These are phyloP conservation scores for Penicillium coprophilum DNA, from an alignment of 495 filamentous ascomycete species.

Conservation along the genomic window DNA sequence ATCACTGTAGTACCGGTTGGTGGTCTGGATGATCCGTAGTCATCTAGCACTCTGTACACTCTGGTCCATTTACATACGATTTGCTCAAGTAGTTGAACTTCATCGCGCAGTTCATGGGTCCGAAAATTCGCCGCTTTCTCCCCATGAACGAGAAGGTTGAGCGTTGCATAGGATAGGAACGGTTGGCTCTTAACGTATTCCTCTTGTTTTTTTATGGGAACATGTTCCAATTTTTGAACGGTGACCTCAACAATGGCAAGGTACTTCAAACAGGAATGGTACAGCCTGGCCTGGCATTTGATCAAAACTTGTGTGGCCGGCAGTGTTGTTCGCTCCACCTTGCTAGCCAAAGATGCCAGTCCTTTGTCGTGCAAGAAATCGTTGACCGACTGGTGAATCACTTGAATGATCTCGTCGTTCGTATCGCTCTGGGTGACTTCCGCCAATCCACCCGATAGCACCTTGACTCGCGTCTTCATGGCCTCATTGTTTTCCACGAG, in stretches of 20 bases:
- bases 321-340: too few species aligned
- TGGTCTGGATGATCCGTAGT: too few species aligned
- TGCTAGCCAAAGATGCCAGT: conserved; percentile 20
- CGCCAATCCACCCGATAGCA: conserved; percentile 18
- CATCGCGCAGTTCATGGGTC: background rate
- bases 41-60: background rate
- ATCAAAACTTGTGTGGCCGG: background rate
- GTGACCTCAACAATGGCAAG: too few species aligned
- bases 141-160: conserved; percentile 16
- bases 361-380: conserved; percentile 18
- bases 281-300: conserved; percentile 8
- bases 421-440: conserved; percentile 7
- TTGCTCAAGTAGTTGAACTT: conserved; percentile 1
- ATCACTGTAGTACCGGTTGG: conserved; percentile 1
- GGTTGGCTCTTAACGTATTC: background rate
- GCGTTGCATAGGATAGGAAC: conserved; percentile 11
- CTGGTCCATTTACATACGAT: conserved; percentile 3
- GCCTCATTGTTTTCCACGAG: conserved; percentile 14
- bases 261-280: conserved; percentile 14
- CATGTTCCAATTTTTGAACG: too few species aligned
- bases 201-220: too few species aligned
- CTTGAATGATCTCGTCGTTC: conserved; percentile 9
- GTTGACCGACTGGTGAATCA: conserved; percentile 21
- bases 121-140: conserved; percentile 12
- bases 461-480: conserved; percentile 13